Base-by-base conservation (phyloP, 2,329 filamentous ascomycete species). In the Cytospora piceae region DNA sequence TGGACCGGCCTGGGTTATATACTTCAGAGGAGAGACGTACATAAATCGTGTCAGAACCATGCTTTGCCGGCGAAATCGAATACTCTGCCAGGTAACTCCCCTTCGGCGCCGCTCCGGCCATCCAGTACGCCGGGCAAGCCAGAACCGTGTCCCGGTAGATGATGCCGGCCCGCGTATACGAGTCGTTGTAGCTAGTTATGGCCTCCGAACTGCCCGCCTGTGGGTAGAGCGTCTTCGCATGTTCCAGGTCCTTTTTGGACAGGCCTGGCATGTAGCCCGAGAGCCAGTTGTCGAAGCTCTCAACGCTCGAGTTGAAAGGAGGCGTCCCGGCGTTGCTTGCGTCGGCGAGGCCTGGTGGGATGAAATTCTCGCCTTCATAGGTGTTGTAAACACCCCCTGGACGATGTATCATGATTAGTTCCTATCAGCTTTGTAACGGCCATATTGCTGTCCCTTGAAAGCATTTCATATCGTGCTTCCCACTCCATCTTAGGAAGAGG, bases 341-440 rank as follows among this genome's bases (percentile, higher is more conserved):
- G 57, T 74, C 76, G 22, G 76, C 71, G 1, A 88, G 75, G 0
- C 81, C 83, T 0, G 80, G 72, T 0, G 85, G 85, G 27, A 87
- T 77, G 70, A 90, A 89, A 68, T 85, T 86, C 72, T 88, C 82
- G 27, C 87, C 86, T 73, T 89, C 87, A 71, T 87, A 83, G 0
- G 82, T 80, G 72, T 89, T 89, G 73, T 88, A 88, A 78, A 83
- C 84, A n/a, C 80, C 79, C 68, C 56, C 56, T 58, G 8, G 12
- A 58, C 15, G 39, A 51, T 14, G 9, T 49, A 7, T 49, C 5
- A 46, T n/a, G 11, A 4, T 46, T 22, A 49, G n/a, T 49, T 49
- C 6, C 17, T 24, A 12, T 49, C 12, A 22, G 3, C 14, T n/a
- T 46, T 22, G 1, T 9, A n/a, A 46, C 7, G 20, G n/a, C n/a